phyloP scores from a whole-genome alignment of 306 rosid genomes.

The Oemleria cerasiformis region DNA sequence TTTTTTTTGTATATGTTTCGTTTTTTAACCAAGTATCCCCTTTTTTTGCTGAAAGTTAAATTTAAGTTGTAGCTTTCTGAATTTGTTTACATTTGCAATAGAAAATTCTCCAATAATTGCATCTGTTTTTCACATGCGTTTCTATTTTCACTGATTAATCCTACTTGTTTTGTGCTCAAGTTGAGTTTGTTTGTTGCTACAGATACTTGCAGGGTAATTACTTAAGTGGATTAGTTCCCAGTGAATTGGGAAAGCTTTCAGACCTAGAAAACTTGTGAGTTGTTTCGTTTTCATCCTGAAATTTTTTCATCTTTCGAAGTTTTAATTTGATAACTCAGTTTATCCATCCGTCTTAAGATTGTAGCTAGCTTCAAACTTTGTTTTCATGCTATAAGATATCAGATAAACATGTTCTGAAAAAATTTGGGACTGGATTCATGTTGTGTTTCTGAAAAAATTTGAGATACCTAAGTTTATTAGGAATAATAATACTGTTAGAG shows the following conservation, averaged over 20 bases:
- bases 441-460: too few species aligned
- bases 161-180: slow-evolving; percentile 18
- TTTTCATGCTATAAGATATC: neutral
- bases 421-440: too few species aligned
- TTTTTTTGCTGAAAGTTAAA: slow-evolving; percentile 9
- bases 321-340: neutral
- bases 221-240: slow-evolving; percentile 80
- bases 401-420: neutral
- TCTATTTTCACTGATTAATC: slow-evolving; percentile 12
- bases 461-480: too few species aligned
- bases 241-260: slow-evolving; percentile 76
- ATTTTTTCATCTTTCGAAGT: neutral
- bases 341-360: neutral
- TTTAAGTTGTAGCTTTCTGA: neutral
- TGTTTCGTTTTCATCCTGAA: slow-evolving; percentile 10
- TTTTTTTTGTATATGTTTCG: neutral
- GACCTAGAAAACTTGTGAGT: slow-evolving; percentile 77
- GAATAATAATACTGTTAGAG: too few species aligned
- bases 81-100: slow-evolving; percentile 1
- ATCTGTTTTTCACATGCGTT: neutral
- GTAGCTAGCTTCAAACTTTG: neutral
- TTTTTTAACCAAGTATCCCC: slow-evolving; percentile 1
- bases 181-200: slow-evolving; percentile 33
- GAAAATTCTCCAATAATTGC: neutral
- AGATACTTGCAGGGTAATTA: slow-evolving; percentile 97